Conservation (phyloP, 139 green algal species). For the Chlamydomonas schloesseri region DNA sequence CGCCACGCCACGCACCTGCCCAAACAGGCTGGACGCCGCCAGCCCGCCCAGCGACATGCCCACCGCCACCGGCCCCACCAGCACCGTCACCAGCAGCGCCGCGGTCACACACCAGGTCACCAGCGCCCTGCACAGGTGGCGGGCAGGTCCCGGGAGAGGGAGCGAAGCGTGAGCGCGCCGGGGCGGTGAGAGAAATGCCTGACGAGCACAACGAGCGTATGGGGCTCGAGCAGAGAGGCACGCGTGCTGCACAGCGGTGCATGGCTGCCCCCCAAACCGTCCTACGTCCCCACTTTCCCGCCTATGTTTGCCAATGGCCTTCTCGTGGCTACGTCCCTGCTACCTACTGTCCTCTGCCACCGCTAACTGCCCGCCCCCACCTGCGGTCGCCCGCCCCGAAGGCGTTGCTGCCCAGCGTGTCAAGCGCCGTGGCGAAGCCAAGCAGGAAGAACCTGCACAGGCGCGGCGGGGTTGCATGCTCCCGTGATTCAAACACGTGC, state of each 20-base stretch:
- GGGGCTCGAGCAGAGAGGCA: no score
- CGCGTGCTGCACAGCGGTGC: no score
- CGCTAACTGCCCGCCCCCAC: background rate
- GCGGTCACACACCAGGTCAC: slow-evolving; percentile 42
- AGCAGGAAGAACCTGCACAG: slow-evolving; percentile 46
- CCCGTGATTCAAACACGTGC: background rate
- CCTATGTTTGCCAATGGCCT: no score
- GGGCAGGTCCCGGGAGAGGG: background rate
- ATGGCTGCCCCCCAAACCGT: no score
- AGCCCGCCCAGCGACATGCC: slow-evolving; percentile 4
- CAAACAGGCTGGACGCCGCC: slow-evolving; percentile 7
- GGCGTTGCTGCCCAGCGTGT: slow-evolving; percentile 51
- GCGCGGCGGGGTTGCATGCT: background rate
- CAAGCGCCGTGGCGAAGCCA: slow-evolving; percentile 49
- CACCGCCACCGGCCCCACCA: slow-evolving; percentile 31
- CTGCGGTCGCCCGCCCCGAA: slow-evolving; percentile 32
- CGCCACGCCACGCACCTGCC: slow-evolving; percentile 21
- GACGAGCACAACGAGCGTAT: no score
- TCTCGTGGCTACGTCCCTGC: no score
- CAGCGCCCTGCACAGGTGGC: slow-evolving; percentile 24
- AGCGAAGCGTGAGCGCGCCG: background rate
- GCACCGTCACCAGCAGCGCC: slow-evolving; percentile 33
- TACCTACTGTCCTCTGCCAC: no score
- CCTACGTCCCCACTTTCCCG: no score
- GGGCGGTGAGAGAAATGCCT: no score